These are phyloP conservation scores for Ophiobolus disseminans DNA, from an alignment of 2,329 filamentous ascomycete genomes.

Conservation along the genomic window DNA sequence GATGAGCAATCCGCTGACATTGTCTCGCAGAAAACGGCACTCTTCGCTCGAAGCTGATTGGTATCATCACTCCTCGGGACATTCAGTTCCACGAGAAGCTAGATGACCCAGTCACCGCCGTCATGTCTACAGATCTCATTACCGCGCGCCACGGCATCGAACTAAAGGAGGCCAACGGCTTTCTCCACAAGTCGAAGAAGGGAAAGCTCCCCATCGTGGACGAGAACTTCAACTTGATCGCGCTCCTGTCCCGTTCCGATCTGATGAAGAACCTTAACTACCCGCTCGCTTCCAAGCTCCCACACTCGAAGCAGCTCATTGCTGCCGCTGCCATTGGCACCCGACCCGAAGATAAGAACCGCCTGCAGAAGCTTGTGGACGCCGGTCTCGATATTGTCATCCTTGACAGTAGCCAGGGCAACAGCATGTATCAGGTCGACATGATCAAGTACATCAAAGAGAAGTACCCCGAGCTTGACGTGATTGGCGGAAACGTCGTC, in stretches of 20 bases:
- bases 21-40: slow-evolving; percentile 77
- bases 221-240: slow-evolving; percentile 74
- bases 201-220: slow-evolving; percentile 96
- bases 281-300: slow-evolving; percentile 93
- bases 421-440: slow-evolving; percentile 97
- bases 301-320: slow-evolving; percentile 96
- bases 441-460: slow-evolving; percentile 98
- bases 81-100: slow-evolving; percentile 91
- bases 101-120: slow-evolving; percentile 76
- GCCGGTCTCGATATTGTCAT: slow-evolving; percentile 95
- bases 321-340: slow-evolving; percentile 96
- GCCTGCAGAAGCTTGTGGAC: slow-evolving; percentile 86
- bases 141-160: slow-evolving; percentile 85
- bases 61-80: slow-evolving; percentile 97
- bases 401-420: slow-evolving; percentile 95
- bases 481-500: slow-evolving; percentile 98
- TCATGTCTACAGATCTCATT: slow-evolving; percentile 95
- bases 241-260: slow-evolving; percentile 69
- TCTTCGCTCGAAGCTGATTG: slow-evolving; percentile 92
- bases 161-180: slow-evolving; percentile 87
- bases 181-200: slow-evolving; percentile 95
- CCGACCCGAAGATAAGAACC: slow-evolving; percentile 86
- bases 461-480: slow-evolving; percentile 83
- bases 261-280: slow-evolving; percentile 99
- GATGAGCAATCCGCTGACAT: slow-evolving; percentile 26